phyloP scores from a whole-genome alignment of 805 yeast genomes.

The Kuraishia capsulata region DNA sequence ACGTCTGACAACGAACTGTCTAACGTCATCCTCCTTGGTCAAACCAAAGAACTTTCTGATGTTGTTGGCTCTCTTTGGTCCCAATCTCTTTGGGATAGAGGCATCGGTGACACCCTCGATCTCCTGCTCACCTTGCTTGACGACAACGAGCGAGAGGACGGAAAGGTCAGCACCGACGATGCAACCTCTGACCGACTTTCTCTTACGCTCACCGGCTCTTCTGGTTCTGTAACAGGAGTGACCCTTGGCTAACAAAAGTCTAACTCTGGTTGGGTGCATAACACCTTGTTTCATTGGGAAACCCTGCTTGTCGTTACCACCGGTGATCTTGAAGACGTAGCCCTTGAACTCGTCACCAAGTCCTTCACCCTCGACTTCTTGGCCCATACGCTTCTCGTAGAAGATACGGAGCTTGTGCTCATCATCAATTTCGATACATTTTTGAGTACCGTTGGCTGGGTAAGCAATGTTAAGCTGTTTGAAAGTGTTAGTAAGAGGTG shows the following conservation, averaged over 20 bases:
- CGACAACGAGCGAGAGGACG: conserved; percentile 85
- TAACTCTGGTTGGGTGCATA: conserved; percentile 99
- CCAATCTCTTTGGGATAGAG: conserved; percentile 97
- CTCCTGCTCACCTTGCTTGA: conserved; percentile 96
- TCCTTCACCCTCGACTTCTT: conserved; percentile 98
- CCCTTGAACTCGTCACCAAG: conserved; percentile 99
- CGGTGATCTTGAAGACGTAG: conserved; percentile 96
- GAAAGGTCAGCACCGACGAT: conserved; percentile 96
- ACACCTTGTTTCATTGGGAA: conserved; percentile 99
- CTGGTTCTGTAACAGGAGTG: conserved; percentile 99
- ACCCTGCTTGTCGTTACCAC: conserved; percentile 99
- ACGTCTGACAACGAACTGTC: conserved; percentile 93
- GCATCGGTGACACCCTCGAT: conserved; percentile 93
- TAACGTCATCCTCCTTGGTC: conserved; percentile 87
- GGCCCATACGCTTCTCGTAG: conserved; percentile 99
- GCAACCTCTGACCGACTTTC: conserved; percentile 99
- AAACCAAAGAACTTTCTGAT: conserved; percentile 99
- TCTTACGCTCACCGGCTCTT: conserved; percentile 99
- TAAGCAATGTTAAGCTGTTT: conserved; percentile 92
- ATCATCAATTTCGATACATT: conserved; percentile 95
- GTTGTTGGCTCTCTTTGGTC: conserved; percentile 99
- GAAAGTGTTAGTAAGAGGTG: not conserved
- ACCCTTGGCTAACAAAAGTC: conserved; percentile 87
- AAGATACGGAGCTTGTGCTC: conserved; percentile 97
- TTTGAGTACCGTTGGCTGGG: conserved; percentile 99